Evolutionary conservation across 768 basidiomycete genomes (phyloP), one percentile per base, ranked within the genome.

Genomic region (Lactarius hatsudake): DNA sequence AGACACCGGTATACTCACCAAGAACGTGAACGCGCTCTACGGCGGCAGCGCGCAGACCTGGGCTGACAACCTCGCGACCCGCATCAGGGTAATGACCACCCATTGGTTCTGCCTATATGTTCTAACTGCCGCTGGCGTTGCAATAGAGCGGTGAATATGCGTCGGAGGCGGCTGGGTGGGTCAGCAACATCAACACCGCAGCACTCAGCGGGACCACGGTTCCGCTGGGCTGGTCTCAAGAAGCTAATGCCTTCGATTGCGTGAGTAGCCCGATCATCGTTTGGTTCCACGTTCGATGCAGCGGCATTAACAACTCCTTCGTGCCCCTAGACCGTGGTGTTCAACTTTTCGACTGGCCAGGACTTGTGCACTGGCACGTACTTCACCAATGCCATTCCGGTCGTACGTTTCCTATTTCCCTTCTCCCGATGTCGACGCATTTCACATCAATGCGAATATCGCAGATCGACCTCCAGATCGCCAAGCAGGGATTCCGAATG

Each of bases 51-150:
- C 72, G 2, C 66, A 67, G 40, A 53, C 67, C 6, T 84, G 79
- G 76, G 80, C 81, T 0, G 74, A 75, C 63, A 70, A 75, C 20
- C 78, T 84, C 54, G 76, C 73, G 8, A 71, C 72, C n/a, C 76
- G 79, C 36, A 84, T 85, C 68, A 76, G 81, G 80, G 76, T 77
- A 36, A 58, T 51, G 34, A 7, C 34, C 45, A 12, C 17, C n/a
- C 3, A 30, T 28, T 28, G 26, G 6, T 26, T 36, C 28, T 20
- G 17, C 30, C 34, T 20, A n/a, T 40, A 17, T 30, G 2, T 26
- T 26, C n/a, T 20, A 6, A 17, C 34, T 32, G 9, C 7, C 34
- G 30, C 60, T 36, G 15, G 34, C 17, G 5, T 13, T 10, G 3
- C 15, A 3, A 36, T 56, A 77, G 77, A 71, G 66, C 20, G 77